phyloP scores from a whole-genome alignment of 306 rosid genomes.

The Lagenaria siceraria region DNA sequence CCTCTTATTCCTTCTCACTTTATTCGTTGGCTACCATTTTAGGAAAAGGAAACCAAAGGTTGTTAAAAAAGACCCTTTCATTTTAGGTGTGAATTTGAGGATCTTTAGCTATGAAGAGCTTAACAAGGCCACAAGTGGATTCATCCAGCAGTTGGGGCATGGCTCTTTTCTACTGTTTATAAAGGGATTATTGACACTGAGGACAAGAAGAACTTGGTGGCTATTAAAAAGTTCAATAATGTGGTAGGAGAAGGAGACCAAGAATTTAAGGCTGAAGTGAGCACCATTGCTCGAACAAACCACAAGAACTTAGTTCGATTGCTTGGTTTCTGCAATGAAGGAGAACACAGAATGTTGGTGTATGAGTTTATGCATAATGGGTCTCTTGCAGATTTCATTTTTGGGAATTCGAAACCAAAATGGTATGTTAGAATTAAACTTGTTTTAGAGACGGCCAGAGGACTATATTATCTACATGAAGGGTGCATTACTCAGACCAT shows the following conservation, averaged over 20 bases:
- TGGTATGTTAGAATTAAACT: constrained; percentile 13
- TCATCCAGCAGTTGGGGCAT: background rate
- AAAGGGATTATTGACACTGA: constrained; percentile 10
- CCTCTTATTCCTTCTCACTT: background rate
- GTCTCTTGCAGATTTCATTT: constrained; percentile 6
- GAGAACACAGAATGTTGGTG: constrained; percentile 12
- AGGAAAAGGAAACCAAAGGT: background rate
- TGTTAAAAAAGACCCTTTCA: background rate
- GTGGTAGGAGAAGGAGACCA: constrained; percentile 18
- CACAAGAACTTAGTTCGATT: constrained; percentile 14
- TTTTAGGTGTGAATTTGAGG: background rate
- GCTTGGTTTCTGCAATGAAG: constrained; percentile 16
- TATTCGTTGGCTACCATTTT: constrained; percentile 8
- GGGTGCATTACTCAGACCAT: constrained; percentile 29
- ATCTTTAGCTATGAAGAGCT: constrained; percentile 1
- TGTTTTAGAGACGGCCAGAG: constrained; percentile 16
- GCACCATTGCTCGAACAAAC: constrained; percentile 16
- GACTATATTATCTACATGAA: constrained; percentile 26
- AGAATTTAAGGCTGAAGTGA: constrained; percentile 29
- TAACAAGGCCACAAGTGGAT: background rate
- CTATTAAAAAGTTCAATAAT: constrained; percentile 25
- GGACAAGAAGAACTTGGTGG: constrained; percentile 5
- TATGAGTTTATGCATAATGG: constrained; percentile 20
- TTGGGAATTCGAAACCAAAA: constrained; percentile 4
- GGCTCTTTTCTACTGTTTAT: background rate